Percentiles rank a stretch among this genome's conserved stretches.
Evolutionary conservation across 345 rosid genomes (phyloP).

Genomic region (Eucalyptus cloeziana): DNA sequence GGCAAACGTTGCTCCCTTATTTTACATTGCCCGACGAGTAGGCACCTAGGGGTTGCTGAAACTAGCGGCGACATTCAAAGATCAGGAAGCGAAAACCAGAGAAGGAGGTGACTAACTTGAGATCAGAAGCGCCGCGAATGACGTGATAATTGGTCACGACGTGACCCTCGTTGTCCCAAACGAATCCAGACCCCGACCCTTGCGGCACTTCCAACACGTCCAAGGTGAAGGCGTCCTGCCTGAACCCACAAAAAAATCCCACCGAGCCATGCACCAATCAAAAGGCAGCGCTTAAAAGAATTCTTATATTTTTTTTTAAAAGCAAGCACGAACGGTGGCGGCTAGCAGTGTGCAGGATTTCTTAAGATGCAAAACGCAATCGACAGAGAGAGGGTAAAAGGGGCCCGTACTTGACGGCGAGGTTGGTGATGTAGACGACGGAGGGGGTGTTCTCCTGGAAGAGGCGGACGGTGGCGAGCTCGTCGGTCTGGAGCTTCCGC

Average conservation of each 20-base stretch:
- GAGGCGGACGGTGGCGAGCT: slow-evolving; percentile 85
- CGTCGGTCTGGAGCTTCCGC: slow-evolving; percentile 71
- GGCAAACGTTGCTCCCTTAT: not conserved
- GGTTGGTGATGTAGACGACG: slow-evolving; percentile 90
- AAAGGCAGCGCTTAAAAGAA: not conserved
- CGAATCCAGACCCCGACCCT: slow-evolving; percentile 95
- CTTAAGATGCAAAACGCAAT: not conserved
- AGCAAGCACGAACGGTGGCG: not conserved
- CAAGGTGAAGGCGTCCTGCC: slow-evolving; percentile 93
- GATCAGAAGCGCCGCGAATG: slow-evolving; percentile 96
- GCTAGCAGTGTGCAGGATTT: not conserved
- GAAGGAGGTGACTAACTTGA: slow-evolving; percentile 38
- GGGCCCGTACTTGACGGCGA: slow-evolving; percentile 48
- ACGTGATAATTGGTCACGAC: slow-evolving; percentile 92
- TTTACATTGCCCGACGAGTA: not conserved
- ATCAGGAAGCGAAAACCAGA: not conserved
- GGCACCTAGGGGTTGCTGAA: not conserved
- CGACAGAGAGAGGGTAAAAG: not conserved
- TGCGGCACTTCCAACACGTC: slow-evolving; percentile 96
- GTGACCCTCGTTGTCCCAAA: slow-evolving; percentile 83
- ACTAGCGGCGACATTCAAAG: not conserved
- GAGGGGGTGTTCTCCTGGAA: slow-evolving; percentile 96
- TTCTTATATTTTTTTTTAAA: accelerated
- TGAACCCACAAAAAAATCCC: not conserved
- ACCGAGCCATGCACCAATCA: not conserved